Conservation (phyloP, 169 alveolate species). For the Plasmodium sp. region DNA sequence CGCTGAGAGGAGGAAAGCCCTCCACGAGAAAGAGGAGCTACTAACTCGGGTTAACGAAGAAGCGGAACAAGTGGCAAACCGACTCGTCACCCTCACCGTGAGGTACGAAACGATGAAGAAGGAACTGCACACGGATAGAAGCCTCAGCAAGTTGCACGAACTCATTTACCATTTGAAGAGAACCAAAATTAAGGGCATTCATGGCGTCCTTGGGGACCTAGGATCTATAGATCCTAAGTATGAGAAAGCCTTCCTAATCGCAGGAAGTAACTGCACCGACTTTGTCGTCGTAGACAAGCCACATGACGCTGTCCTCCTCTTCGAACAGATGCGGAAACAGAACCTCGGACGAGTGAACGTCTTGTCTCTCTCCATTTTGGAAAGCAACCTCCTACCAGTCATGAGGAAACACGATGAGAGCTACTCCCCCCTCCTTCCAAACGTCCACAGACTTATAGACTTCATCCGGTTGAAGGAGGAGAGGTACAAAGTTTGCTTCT, state of each 20-base stretch:
- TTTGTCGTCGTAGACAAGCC: constrained; percentile 92
- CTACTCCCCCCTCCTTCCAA: constrained; percentile 73
- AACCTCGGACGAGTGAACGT: constrained; percentile 92
- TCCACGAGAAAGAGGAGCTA: constrained; percentile 6
- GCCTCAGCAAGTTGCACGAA: constrained; percentile 70
- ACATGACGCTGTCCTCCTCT: constrained; percentile 90
- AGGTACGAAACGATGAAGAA: constrained; percentile 78
- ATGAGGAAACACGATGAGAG: constrained; percentile 70
- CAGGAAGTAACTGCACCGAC: constrained; percentile 90
- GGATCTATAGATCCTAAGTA: constrained; percentile 90
- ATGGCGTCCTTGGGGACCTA: constrained; percentile 95
- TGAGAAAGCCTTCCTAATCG: constrained; percentile 92
- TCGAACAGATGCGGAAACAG: constrained; percentile 89
- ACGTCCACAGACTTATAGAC: constrained; percentile 90
- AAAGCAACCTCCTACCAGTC: constrained; percentile 75
- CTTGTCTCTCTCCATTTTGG: constrained; percentile 84
- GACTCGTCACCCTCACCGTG: constrained; percentile 35
- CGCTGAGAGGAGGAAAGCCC: constrained; percentile 1
- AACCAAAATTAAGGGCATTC: constrained; percentile 84
- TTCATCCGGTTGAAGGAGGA: constrained; percentile 86
- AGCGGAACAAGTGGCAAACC: constrained; percentile 10
- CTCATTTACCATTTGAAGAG: constrained; percentile 75
- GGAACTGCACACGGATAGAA: constrained; percentile 67
- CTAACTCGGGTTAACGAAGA: constrained; percentile 35
- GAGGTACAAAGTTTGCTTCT: constrained; percentile 88